Percentiles rank a stretch among this genome's conserved stretches.
Evolutionary conservation across 1,139 yeast species (phyloP).

Genomic region (Suhomyces maxii): DNA sequence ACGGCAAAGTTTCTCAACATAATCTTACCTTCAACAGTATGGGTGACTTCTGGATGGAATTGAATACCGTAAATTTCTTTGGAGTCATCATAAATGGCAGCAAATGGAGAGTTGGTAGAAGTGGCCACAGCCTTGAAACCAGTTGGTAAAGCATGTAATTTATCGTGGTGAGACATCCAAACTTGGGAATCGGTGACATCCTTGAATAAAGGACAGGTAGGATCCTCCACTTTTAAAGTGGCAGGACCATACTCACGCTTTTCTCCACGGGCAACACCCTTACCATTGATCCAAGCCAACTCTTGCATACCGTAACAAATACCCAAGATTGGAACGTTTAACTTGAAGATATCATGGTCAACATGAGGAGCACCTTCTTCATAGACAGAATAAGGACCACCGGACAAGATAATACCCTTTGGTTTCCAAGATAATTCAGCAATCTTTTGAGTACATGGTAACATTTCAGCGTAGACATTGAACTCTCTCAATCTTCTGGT

Average conservation of each 20-base stretch:
- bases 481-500: conserved; percentile 98
- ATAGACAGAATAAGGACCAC: conserved; percentile 98
- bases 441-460: conserved; percentile 97
- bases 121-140: conserved; percentile 90
- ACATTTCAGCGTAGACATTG: conserved; percentile 98
- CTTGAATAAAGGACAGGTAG: conserved; percentile 68
- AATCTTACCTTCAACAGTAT: conserved; percentile 86
- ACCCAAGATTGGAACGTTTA: conserved; percentile 92
- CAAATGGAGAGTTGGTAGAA: conserved; percentile 91
- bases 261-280: conserved; percentile 93
- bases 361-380: conserved; percentile 97
- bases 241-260: conserved; percentile 99
- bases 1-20: conserved; percentile 91
- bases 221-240: conserved; percentile 72
- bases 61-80: conserved; percentile 89
- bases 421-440: conserved; percentile 92
- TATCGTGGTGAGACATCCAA: conserved; percentile 99
- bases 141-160: conserved; percentile 83
- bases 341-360: conserved; percentile 87
- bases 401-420: conserved; percentile 92
- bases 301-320: conserved; percentile 99
- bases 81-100: conserved; percentile 80
- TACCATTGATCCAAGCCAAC: conserved; percentile 96
- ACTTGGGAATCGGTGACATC: conserved; percentile 92
- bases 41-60: conserved; percentile 99